Evolutionary conservation across 129 eudicot species (phyloP), one percentile per base, ranked within the genome.

Genomic region (Arctium lappa): DNA sequence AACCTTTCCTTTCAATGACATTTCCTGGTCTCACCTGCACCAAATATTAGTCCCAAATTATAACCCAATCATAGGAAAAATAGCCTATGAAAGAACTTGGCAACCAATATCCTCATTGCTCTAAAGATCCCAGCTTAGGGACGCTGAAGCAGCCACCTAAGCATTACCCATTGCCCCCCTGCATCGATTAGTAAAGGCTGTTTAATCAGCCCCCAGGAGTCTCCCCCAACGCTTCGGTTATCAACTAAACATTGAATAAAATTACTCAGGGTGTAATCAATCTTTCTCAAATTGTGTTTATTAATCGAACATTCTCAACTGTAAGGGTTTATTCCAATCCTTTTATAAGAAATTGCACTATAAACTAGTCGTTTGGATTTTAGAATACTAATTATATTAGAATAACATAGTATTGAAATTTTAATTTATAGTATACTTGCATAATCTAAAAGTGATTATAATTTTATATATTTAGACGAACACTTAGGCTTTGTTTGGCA

Each of bases 11-110:
- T 83, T 95, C 89, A 82, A 95, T 89, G 72, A 91, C 92, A 56
- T 95, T 93, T 82, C 99, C 99, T 8, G 91, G 86, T 85, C 91
- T 91, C 77, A 95, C 93, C 99, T 95, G 92, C 91, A 86, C 66
- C 39, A 79, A 79, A 56, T 76, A 33, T 39, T 15, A 39, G 46
- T 27, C 36, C 53, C 30, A 0, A 11, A 72, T 78, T 72, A 77
- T 48, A 32, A 42, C 73, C 39, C 69, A 27, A 72, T 50, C 48
- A 27, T 36, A 60, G 12, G 1, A 6, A 27, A 37, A 39, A 29
- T 56, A 13, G 42, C 29, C 33, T 73, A 72, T 13, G 72, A 72
- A 37, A 36, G 22, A 39, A 38, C 30, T 29, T 30, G 29, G 63
- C 30, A 79, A 66, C 82, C 82, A 29, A 79, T 13, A 66, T 66